Percentiles rank a stretch among this genome's conserved stretches.
These are phyloP conservation scores for Rhizopus arrhizus DNA, from an alignment of 371 early-diverging fungal genomes.

Conservation along the genomic window DNA sequence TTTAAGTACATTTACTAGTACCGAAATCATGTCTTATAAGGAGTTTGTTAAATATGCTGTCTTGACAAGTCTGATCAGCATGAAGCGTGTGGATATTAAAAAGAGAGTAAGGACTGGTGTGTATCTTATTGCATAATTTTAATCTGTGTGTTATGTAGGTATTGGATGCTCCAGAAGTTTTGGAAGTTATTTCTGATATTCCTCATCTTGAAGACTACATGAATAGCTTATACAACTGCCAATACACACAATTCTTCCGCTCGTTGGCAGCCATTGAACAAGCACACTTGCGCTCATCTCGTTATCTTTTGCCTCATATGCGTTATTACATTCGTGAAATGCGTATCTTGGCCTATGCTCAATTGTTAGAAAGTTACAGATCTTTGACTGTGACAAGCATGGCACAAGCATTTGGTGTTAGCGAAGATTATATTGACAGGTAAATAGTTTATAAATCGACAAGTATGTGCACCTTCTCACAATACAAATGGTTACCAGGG, in stretches of 20 bases:
- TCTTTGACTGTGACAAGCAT: slow-evolving; percentile 93
- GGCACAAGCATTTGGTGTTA: slow-evolving; percentile 97
- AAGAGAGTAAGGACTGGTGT: slow-evolving; percentile 53
- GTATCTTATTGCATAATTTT: too few relatives aligned
- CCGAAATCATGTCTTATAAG: slow-evolving; percentile 96
- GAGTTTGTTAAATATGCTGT: slow-evolving; percentile 97
- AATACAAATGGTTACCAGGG: slow-evolving; percentile 47
- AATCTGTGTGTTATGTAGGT: slow-evolving; percentile 50
- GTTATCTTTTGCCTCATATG: slow-evolving; percentile 82
- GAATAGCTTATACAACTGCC: slow-evolving; percentile 90
- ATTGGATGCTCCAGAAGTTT: slow-evolving; percentile 94
- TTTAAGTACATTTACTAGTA: slow-evolving; percentile 95
- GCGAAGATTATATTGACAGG: slow-evolving; percentile 93
- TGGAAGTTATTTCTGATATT: slow-evolving; percentile 92
- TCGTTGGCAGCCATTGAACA: slow-evolving; percentile 60
- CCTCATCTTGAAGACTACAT: slow-evolving; percentile 84
- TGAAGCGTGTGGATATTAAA: slow-evolving; percentile 93
- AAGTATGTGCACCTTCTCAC: too few relatives aligned
- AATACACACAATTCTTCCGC: slow-evolving; percentile 92
- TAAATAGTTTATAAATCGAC: slow-evolving; percentile 34
- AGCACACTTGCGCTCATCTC: slow-evolving; percentile 52
- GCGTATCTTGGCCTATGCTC: slow-evolving; percentile 97
- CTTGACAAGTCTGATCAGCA: slow-evolving; percentile 84
- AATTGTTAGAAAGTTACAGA: slow-evolving; percentile 97
- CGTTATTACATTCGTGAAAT: slow-evolving; percentile 96